Conservation (phyloP, 768 basidiomycete genomes). For the Suillus placidus region DNA sequence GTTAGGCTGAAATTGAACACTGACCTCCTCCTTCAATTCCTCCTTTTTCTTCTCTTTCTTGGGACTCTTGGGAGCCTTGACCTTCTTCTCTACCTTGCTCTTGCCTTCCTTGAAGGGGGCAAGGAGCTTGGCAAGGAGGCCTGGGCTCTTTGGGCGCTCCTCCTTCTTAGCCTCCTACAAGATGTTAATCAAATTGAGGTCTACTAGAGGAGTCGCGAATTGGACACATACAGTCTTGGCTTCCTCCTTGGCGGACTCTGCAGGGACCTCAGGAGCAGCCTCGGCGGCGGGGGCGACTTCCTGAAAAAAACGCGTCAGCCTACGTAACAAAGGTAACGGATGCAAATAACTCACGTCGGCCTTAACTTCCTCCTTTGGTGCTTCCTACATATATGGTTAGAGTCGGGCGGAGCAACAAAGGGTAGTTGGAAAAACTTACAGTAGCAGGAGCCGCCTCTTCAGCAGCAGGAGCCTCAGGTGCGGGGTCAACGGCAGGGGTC, state of each 20-base stretch:
- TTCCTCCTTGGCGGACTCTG: constrained; percentile 44
- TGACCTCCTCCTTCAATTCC: constrained; percentile 52
- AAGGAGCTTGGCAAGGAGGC: constrained; percentile 75
- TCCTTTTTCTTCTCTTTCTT: constrained; percentile 87
- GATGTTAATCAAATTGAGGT: constrained; percentile 35
- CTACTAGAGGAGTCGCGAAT: constrained; percentile 12
- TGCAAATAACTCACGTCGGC: constrained; percentile 36
- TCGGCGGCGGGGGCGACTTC: constrained; percentile 36
- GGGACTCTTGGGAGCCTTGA: constrained; percentile 69
- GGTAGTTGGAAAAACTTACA: constrained; percentile 27
- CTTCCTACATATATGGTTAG: constrained; percentile 36
- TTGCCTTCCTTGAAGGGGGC: constrained; percentile 69
- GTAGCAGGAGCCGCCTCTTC: constrained; percentile 39
- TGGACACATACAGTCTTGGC: constrained; percentile 39
- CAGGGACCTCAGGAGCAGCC: constrained; percentile 23
- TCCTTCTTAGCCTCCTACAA: constrained; percentile 62
- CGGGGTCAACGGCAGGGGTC: constrained; percentile 35
- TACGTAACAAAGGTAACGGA: no score
- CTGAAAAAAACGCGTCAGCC: constrained; percentile 25
- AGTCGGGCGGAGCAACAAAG: constrained; percentile 5
- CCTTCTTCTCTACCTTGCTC: constrained; percentile 57
- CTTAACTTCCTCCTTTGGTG: constrained; percentile 42
- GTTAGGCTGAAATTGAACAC: constrained; percentile 18
- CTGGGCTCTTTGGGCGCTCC: constrained; percentile 79
- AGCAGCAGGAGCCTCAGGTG: constrained; percentile 34